These are phyloP conservation scores for Tephrocybe rancida DNA, from an alignment of 768 basidiomycete genomes.

Conservation along the genomic window DNA sequence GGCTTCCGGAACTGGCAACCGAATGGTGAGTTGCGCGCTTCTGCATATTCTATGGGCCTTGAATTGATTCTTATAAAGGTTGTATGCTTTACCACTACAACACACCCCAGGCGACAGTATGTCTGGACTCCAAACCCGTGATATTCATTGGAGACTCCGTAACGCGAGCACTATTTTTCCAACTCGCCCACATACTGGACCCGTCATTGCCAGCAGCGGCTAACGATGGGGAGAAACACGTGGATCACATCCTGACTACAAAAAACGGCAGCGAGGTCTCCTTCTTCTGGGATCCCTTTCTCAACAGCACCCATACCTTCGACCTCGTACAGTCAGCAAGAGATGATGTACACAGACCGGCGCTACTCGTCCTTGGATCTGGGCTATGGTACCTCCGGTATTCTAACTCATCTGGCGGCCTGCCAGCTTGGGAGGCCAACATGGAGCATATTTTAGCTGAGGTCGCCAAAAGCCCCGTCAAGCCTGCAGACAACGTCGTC, in stretches of 20 bases:
- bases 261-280: constrained; percentile 48
- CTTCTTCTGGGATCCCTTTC: constrained; percentile 87
- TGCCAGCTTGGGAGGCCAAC: constrained; percentile 76
- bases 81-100: constrained; percentile 79
- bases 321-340: constrained; percentile 36
- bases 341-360: constrained; percentile 35
- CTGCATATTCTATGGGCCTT: constrained; percentile 4
- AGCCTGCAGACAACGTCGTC: constrained; percentile 71
- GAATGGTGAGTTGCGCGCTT: constrained; percentile 53
- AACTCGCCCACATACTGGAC: constrained; percentile 66
- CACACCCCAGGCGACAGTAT: constrained; percentile 51
- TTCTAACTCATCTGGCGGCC: constrained; percentile 67
- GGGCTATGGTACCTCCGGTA: constrained; percentile 92
- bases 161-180: constrained; percentile 79
- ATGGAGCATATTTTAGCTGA: constrained; percentile 66
- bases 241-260: constrained; percentile 56
- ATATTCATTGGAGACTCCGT: constrained; percentile 88
- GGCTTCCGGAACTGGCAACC: constrained; percentile 83
- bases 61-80: constrained; percentile 42
- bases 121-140: constrained; percentile 60
- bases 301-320: constrained; percentile 65
- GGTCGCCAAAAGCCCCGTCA: constrained; percentile 36
- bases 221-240: constrained; percentile 67
- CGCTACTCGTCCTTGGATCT: constrained; percentile 80
- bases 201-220: constrained; percentile 49